Evolutionary conservation across 495 filamentous ascomycete genomes (phyloP).

Genomic region (Lophium mytilinum): DNA sequence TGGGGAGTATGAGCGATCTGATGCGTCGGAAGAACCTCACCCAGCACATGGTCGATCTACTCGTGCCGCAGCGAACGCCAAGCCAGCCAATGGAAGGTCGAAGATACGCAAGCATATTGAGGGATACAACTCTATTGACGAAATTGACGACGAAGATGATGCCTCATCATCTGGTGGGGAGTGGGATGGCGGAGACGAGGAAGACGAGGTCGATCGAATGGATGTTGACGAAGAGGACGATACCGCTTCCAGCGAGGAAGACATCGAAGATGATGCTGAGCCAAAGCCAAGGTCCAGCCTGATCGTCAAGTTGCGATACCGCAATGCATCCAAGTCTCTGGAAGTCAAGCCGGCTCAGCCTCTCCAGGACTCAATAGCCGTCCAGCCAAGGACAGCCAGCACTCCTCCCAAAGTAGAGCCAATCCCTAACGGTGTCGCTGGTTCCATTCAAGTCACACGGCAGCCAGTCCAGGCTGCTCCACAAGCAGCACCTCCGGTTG

Average conservation of each 20-base stretch:
- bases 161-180: slow-evolving; percentile 49
- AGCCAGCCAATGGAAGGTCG: slow-evolving; percentile 33
- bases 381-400: background rate
- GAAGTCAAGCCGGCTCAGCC: background rate
- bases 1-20: slow-evolving; percentile 30
- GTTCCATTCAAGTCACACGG: background rate
- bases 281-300: background rate
- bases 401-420: background rate
- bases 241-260: slow-evolving; percentile 15
- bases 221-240: slow-evolving; percentile 37
- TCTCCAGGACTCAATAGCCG: background rate
- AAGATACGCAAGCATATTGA: slow-evolving; percentile 36
- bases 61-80: slow-evolving; percentile 15
- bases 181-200: slow-evolving; percentile 64
- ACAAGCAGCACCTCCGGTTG: background rate
- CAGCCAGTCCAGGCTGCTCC: background rate
- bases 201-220: slow-evolving; percentile 42
- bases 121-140: slow-evolving; percentile 47
- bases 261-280: slow-evolving; percentile 17
- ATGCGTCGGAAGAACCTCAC: slow-evolving; percentile 27
- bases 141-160: slow-evolving; percentile 60
- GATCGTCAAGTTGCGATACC: background rate
- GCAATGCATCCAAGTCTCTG: background rate
- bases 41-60: slow-evolving; percentile 26
- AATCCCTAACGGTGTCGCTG: background rate